Conservation (phyloP, 1,139 yeast genomes). For the Candida gigantensis region DNA sequence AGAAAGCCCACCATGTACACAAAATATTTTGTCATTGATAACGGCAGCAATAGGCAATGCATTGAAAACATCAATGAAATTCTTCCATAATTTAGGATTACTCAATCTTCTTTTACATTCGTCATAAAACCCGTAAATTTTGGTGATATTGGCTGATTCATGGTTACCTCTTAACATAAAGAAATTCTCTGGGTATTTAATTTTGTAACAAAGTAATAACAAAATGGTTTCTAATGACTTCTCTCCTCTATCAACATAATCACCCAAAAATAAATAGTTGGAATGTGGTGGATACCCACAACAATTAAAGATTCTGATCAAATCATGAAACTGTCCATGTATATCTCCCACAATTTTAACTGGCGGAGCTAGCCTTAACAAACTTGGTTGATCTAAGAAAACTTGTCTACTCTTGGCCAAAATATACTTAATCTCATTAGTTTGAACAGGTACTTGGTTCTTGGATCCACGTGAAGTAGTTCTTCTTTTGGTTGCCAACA, state of each 20-base stretch:
- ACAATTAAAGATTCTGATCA: constrained; percentile 86
- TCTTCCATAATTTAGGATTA: constrained; percentile 66
- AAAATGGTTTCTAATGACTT: constrained; percentile 90
- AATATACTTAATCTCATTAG: constrained; percentile 62
- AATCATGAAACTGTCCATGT: constrained; percentile 93
- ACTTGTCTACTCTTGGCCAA: constrained; percentile 79
- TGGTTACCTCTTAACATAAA: constrained; percentile 92
- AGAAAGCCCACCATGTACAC: constrained; percentile 89
- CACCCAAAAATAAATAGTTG: constrained; percentile 89
- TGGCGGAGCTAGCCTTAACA: constrained; percentile 88
- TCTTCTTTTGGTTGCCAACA: constrained; percentile 42
- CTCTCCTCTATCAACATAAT: constrained; percentile 95
- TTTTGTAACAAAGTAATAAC: constrained; percentile 83
- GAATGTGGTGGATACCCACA: constrained; percentile 98
- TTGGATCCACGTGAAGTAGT: constrained; percentile 30
- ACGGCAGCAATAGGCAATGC: constrained; percentile 86
- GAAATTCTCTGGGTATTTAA: constrained; percentile 95
- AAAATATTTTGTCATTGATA: constrained; percentile 79
- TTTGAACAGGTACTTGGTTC: constrained; percentile 45
- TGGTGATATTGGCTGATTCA: constrained; percentile 94
- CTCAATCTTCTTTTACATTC: constrained; percentile 88
- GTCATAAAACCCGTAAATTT: constrained; percentile 95
- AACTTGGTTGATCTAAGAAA: constrained; percentile 82
- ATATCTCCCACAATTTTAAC: constrained; percentile 98
- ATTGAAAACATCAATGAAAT: constrained; percentile 79